These are phyloP conservation scores for Podaxis carcinomalis DNA, from an alignment of 768 basidiomycete species.

Conservation along the genomic window DNA sequence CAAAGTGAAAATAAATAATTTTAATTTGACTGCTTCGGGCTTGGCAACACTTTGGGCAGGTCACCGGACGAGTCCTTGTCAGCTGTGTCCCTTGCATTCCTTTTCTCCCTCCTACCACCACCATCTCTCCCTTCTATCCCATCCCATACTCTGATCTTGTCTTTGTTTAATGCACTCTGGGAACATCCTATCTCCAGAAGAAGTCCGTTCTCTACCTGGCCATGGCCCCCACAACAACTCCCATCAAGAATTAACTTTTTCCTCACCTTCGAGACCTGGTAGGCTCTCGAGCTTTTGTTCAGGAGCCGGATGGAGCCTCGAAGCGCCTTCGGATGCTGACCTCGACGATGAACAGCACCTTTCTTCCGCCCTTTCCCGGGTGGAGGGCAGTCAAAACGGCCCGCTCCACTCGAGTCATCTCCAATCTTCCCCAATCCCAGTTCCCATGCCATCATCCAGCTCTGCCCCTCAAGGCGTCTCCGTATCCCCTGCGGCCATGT, in stretches of 20 bases:
- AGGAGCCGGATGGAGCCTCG: constrained; percentile 9
- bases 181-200: constrained; percentile 11
- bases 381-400: constrained; percentile 4
- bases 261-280: neutral
- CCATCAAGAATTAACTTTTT: constrained; percentile 10
- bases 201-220: constrained; percentile 10
- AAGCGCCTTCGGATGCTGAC: constrained; percentile 10
- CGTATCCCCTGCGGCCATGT: constrained; percentile 70
- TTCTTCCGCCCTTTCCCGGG: constrained; percentile 17
- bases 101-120: constrained; percentile 17
- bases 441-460: constrained; percentile 10
- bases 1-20: constrained; percentile 8
- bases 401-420: constrained; percentile 5
- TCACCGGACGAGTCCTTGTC: constrained; percentile 2
- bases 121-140: constrained; percentile 10
- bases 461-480: constrained; percentile 17
- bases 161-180: constrained; percentile 23
- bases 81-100: neutral
- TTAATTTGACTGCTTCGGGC: constrained; percentile 4
- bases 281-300: constrained; percentile 6
- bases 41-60: constrained; percentile 2
- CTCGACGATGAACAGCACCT: constrained; percentile 22
- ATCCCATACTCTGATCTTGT: constrained; percentile 2
- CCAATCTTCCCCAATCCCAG: constrained; percentile 33
- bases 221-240: constrained; percentile 9